Evolutionary conservation across 345 rosid genomes (phyloP), one percentile per base, ranked within the genome.

Genomic region (Nephelium lappaceum): DNA sequence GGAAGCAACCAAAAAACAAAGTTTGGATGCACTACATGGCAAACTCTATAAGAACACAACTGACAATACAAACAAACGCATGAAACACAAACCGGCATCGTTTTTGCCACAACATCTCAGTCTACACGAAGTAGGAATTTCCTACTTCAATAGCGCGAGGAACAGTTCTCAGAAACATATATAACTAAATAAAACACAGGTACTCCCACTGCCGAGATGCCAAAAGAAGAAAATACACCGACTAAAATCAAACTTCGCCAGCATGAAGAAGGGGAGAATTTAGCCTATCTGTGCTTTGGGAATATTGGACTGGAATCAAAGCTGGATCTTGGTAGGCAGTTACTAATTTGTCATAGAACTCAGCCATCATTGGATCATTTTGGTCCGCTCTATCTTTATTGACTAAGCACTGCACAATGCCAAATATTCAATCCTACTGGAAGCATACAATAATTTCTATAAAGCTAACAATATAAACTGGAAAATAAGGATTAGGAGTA

Each of bases 241-340:
- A 41, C 71, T 24, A 14, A 55, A 27, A 31, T 82, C 83, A 81
- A 76, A 83, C 79, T 78, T 82, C 76, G 61, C 39, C 64, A 71
- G 83, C 62, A 36, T 47, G 83, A 66, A 89, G 95, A 81, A 91
- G 92, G 58, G 87, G 95, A 79, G 85, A 69, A 55, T 71, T 81
- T 43, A 66, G 80, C 15, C 83, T 83, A 65, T 88, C 86, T 8
- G 60, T 73, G 81, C 74, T 85, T n/a, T 88, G 51, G 57, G 86
- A 81, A 80, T 82, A 78, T 39, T 77, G 88, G 27, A 84, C 71
- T 41, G 89, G 83, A 69, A 65, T 85, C 77, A 90, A 75, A 47
- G 95, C 91, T 75, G 98, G 98, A 88, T 92, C 97, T 43, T 81
- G 80, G 73, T 93, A 95, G 31, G 95, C 91, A 25, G 85, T 85